Evolutionary conservation across 305 asterid genomes (phyloP).

Genomic region (Fraxinus paxiana): DNA sequence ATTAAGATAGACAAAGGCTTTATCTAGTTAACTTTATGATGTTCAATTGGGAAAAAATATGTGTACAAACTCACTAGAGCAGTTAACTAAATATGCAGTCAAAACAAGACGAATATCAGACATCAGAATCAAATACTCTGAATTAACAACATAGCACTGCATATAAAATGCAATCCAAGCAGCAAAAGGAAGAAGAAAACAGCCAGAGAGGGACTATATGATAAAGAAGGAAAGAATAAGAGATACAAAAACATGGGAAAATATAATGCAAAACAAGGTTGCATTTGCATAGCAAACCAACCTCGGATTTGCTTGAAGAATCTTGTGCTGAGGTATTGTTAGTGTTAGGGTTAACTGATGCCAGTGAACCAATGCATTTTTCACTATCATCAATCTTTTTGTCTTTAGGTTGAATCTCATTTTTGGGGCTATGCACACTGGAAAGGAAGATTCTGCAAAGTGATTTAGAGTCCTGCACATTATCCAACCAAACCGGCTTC

Average conservation of each 20-base stretch:
- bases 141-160: not conserved
- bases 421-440: not conserved
- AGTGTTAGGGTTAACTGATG: not conserved
- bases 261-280: not conserved
- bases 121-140: not conserved
- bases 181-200: not conserved
- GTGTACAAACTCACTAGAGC: not conserved
- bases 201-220: not conserved
- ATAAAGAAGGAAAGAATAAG: not conserved
- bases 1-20: not conserved
- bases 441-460: conserved; percentile 4
- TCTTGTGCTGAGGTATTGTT: not conserved
- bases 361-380: not conserved
- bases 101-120: not conserved
- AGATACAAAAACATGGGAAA: not conserved
- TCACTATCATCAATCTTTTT: not conserved
- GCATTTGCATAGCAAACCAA: not conserved
- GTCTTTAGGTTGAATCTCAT: not conserved
- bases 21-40: not conserved
- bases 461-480: conserved; percentile 3
- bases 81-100: not conserved
- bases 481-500: conserved; percentile 9
- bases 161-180: not conserved
- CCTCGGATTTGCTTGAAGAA: not conserved
- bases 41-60: not conserved